phyloP scores from a whole-genome alignment of 257 asterid species.

The Solanum bukasovii region DNA sequence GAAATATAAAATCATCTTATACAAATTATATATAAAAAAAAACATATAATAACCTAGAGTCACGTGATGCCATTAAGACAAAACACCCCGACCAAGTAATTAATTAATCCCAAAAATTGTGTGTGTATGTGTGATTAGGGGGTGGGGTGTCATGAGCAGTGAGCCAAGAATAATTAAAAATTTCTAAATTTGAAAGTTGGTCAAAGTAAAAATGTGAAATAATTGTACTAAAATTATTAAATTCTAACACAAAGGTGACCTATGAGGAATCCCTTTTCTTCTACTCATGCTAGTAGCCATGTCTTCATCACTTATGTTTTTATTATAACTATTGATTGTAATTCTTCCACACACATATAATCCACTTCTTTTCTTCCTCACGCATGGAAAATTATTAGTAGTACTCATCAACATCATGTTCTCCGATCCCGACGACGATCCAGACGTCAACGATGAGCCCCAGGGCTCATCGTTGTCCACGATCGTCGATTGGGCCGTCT shows the following conservation, averaged over 20 bases:
- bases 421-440: conserved; percentile 55
- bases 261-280: conserved; percentile 91
- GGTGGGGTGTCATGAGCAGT: background rate
- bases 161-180: background rate
- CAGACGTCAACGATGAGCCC: conserved; percentile 34
- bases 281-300: conserved; percentile 81
- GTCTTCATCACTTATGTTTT: conserved; percentile 54
- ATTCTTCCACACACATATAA: conserved; percentile 58
- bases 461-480: conserved; percentile 47
- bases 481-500: conserved; percentile 54
- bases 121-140: background rate
- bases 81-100: conserved; percentile 89
- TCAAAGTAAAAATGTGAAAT: background rate
- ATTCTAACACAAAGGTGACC: conserved; percentile 83
- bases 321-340: conserved; percentile 9
- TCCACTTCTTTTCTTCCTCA: conserved; percentile 77
- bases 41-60: conserved; percentile 25
- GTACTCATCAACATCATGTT: conserved; percentile 23
- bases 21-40: background rate
- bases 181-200: background rate
- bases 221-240: background rate
- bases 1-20: conserved; percentile 1
- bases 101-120: conserved; percentile 35
- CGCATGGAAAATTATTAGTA: conserved; percentile 39
- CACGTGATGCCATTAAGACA: conserved; percentile 87